Conservation (phyloP, 192 early-diverging fungal species). For the Cladochytrium replicatum region DNA sequence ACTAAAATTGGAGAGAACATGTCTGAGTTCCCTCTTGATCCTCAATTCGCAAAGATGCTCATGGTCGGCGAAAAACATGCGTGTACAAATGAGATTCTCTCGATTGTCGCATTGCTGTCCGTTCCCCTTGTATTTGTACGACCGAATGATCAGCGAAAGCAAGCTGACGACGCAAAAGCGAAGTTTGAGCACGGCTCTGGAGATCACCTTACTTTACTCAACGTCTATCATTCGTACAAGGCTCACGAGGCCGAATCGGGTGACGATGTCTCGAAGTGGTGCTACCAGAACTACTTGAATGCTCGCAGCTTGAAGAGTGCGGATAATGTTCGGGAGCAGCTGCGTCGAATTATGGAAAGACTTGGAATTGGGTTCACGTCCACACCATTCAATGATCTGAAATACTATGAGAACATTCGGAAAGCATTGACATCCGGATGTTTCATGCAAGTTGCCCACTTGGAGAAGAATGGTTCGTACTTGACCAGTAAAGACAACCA, state of each 20-base stretch:
- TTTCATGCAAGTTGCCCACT: conserved; percentile 98
- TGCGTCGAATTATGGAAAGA: conserved; percentile 73
- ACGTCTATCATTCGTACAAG: conserved; percentile 92
- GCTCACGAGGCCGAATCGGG: conserved; percentile 48
- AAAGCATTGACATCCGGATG: conserved; percentile 84
- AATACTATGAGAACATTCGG: conserved; percentile 81
- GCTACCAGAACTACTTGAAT: conserved; percentile 89
- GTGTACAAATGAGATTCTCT: conserved; percentile 89
- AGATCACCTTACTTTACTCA: conserved; percentile 93
- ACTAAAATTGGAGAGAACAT: conserved; percentile 75
- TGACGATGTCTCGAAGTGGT: conserved; percentile 85
- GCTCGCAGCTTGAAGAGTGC: conserved; percentile 79
- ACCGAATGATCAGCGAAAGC: conserved; percentile 79
- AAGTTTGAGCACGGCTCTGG: conserved; percentile 91
- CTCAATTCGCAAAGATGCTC: conserved; percentile 88
- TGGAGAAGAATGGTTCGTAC: conserved; percentile 75
- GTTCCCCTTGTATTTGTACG: conserved; percentile 87
- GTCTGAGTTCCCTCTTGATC: conserved; percentile 96
- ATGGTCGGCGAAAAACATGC: conserved; percentile 72
- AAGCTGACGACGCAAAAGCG: conserved; percentile 83
- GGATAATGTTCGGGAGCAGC: conserved; percentile 83
- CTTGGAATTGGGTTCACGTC: conserved; percentile 58
- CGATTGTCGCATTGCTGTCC: conserved; percentile 84
- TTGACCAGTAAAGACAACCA: conserved; percentile 96
- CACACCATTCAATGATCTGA: conserved; percentile 55